Conservation (phyloP, 345 rosid genomes). For the Hibiscus tridactylites region DNA sequence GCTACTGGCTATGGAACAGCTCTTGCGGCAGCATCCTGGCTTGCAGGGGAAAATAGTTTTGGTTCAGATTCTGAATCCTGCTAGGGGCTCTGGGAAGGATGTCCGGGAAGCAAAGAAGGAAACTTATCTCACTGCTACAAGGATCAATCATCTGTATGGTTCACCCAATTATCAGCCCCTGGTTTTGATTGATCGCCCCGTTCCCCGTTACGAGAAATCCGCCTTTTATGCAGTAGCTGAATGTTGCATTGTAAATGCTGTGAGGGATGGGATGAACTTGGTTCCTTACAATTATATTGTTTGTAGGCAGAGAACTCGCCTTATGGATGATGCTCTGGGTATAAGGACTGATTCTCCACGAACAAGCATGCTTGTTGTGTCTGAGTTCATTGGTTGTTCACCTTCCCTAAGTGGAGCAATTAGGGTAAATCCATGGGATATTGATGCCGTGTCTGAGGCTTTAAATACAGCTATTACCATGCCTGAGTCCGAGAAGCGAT, state of each 20-base stretch:
- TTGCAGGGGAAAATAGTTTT: constrained; percentile 46
- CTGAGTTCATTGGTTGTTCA: constrained; percentile 63
- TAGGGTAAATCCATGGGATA: constrained; percentile 63
- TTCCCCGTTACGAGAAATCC: constrained; percentile 51
- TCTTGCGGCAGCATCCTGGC: constrained; percentile 35
- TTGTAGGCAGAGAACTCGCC: constrained; percentile 50
- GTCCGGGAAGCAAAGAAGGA: constrained; percentile 51
- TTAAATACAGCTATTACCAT: constrained; percentile 35
- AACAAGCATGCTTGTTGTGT: constrained; percentile 60
- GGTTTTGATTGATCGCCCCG: constrained; percentile 45
- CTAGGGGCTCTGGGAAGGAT: constrained; percentile 57
- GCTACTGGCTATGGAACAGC: constrained; percentile 45
- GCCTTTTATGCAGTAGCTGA: constrained; percentile 60
- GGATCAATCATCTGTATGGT: constrained; percentile 47
- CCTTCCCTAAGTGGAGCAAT: constrained; percentile 64
- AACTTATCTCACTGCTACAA: constrained; percentile 40
- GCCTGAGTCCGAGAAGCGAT: constrained; percentile 42
- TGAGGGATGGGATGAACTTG: constrained; percentile 67
- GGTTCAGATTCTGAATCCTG: constrained; percentile 64
- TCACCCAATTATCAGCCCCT: constrained; percentile 42
- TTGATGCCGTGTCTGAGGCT: constrained; percentile 61
- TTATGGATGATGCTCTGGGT: constrained; percentile 38
- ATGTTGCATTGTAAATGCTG: constrained; percentile 65
- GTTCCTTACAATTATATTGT: constrained; percentile 56
- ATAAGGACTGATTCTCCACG: constrained; percentile 25